phyloP scores from a whole-genome alignment of 1,284 basidiomycete species.

The Malassezia restricta region DNA sequence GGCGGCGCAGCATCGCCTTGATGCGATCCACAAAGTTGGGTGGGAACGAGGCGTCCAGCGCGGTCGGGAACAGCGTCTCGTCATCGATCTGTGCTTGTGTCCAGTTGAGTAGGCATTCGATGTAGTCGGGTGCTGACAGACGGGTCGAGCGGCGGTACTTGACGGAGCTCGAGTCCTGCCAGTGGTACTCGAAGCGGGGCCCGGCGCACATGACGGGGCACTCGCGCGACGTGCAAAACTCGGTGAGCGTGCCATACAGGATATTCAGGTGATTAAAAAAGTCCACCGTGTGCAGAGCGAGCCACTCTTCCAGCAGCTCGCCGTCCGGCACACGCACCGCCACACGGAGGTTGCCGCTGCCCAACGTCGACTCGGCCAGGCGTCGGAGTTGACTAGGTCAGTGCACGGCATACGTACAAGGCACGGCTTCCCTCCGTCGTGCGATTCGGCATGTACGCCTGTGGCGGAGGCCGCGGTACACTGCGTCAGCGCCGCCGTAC shows the following conservation, averaged over 20 bases:
- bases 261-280: constrained; percentile 47
- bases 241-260: constrained; percentile 44
- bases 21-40: constrained; percentile 79
- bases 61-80: constrained; percentile 72
- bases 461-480: constrained; percentile 4
- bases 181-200: constrained; percentile 90
- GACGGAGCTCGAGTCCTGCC: constrained; percentile 61
- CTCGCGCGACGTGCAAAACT: constrained; percentile 46
- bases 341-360: constrained; percentile 48
- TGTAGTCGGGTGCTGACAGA: constrained; percentile 59
- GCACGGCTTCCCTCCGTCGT: constrained; percentile 3
- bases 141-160: constrained; percentile 41
- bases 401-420: constrained; percentile 4
- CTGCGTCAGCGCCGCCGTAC: background rate
- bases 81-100: constrained; percentile 85
- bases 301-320: constrained; percentile 44
- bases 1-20: constrained; percentile 75
- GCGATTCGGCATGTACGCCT: background rate
- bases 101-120: constrained; percentile 98
- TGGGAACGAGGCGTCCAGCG: constrained; percentile 75
- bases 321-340: constrained; percentile 43
- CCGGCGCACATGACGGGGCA: constrained; percentile 99
- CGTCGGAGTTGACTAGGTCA: constrained; percentile 63
- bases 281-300: constrained; percentile 45
- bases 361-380: constrained; percentile 90